phyloP scores from a whole-genome alignment of 768 basidiomycete species.

The Leucocoprinus sp. region DNA sequence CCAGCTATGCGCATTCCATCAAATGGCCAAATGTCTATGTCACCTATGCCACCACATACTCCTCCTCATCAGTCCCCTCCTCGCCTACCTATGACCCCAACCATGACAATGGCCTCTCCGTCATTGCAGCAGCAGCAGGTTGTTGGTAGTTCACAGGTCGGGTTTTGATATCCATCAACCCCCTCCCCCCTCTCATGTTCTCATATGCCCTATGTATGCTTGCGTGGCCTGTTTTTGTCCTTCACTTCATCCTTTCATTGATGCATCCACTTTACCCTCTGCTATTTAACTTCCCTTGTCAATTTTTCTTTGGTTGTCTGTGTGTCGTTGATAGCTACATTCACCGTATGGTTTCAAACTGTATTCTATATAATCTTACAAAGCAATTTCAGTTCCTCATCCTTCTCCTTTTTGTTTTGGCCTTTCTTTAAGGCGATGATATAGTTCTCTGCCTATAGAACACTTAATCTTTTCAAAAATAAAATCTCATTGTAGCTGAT shows the following conservation, averaged over 20 bases:
- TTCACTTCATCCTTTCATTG: neutral
- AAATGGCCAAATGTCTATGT: slow-evolving; percentile 39
- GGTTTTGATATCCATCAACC: slow-evolving; percentile 27
- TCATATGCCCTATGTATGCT: neutral
- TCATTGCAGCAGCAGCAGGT: slow-evolving; percentile 47
- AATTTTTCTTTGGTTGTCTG: slow-evolving; percentile 2
- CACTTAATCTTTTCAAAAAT: slow-evolving; percentile 1
- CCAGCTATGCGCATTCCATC: slow-evolving; percentile 29
- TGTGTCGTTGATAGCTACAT: neutral
- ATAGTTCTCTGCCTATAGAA: too few species aligned
- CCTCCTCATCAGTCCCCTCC: slow-evolving; percentile 46
- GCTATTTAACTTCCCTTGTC: slow-evolving; percentile 1
- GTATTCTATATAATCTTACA: slow-evolving; percentile 12
- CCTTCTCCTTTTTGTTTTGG: slow-evolving; percentile 4
- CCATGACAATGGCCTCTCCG: slow-evolving; percentile 46
- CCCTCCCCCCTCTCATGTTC: neutral
- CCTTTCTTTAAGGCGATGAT: too few species aligned
- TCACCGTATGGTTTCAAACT: slow-evolving; percentile 9
- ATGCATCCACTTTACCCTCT: slow-evolving; percentile 2
- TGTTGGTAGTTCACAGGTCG: slow-evolving; percentile 42
- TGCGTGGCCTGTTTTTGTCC: neutral
- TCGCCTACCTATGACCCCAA: slow-evolving; percentile 40
- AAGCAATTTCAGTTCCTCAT: slow-evolving; percentile 12
- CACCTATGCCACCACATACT: slow-evolving; percentile 43
- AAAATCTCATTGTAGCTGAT: too few species aligned